Evolutionary conservation across 1,284 basidiomycete species (phyloP), one percentile per base, ranked within the genome.

Genomic region (Wolfiporia cocos): DNA sequence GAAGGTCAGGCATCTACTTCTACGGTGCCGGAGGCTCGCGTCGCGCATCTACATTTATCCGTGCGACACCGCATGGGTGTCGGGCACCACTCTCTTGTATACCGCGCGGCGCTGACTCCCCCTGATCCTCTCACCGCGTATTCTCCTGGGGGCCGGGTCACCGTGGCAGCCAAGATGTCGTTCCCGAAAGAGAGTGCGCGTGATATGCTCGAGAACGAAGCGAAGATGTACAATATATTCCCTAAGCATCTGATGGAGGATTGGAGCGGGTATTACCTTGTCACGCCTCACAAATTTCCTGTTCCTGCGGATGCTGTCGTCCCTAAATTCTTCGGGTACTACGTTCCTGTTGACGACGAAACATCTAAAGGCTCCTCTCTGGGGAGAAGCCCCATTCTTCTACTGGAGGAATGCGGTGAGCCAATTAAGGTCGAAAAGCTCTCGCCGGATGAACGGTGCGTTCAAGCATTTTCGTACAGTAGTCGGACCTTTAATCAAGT

Each of bases 271-370:
- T 69, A 63, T 45, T 68, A 72, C 44, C 43, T 69, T 30, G 46
- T 68, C 4, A 46, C 51, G 5, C 70, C 69, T 17, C 15, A 69
- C 33, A 60, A 62, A 24, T 60, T 68, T 34, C 73, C 73, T 1
- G 63, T 68, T 0, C 71, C 72, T 4, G 58, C 66, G 7, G 61
- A 63, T 5, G 60, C 74, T 1, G 48, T 76, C 17, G 69, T 74
- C 4, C 74, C 76, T 12, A 73, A 74, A 50, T 78, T 69, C 52
- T 77, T 68, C 49, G 75, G 74, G 1, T 72, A 69, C 53, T 76
- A 76, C 51, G 52, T 57, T 4, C 64, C 66, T 1, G 57, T 57
- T 5, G n/a, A 43, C 1, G 44, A 45, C 52, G 44, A 39, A 6
- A 44, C 36, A 15, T 28, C 14, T 12, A 17, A 23, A 5, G 18